Conservation (phyloP, 2,329 filamentous ascomycete species). For the Madurella mycetomatis region DNA sequence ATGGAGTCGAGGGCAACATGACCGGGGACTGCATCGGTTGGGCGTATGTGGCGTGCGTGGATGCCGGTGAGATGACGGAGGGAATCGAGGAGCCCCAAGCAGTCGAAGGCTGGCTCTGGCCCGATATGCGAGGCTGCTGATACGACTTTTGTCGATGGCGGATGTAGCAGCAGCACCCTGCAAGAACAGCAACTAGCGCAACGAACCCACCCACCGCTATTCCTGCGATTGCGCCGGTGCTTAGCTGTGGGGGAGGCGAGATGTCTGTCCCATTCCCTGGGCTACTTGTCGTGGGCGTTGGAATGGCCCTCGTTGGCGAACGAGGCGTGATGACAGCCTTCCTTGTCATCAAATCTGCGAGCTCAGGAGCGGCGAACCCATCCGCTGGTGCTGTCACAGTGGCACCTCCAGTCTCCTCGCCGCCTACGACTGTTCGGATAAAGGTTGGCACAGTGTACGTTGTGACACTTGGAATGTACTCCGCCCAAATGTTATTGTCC, state of each 20-base stretch:
- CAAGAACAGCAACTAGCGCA: not conserved
- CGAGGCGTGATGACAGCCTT: conserved; percentile 8
- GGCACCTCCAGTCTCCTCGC: conserved; percentile 11
- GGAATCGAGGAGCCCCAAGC: not conserved
- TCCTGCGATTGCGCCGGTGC: conserved; percentile 16
- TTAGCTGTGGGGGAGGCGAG: not conserved
- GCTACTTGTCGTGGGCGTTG: not conserved
- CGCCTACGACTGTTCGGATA: conserved; percentile 12
- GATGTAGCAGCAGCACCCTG: conserved; percentile 12
- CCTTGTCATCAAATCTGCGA: conserved; percentile 15
- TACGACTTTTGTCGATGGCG: conserved; percentile 13
- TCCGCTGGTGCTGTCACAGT: conserved; percentile 3
- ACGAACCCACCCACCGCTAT: conserved; percentile 12
- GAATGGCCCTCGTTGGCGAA: conserved; percentile 9
- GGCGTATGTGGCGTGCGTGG: conserved; percentile 5
- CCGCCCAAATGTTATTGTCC: conserved; percentile 12
- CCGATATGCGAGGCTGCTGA: not conserved
- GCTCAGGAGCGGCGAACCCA: conserved; percentile 13
- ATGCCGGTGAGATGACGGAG: not conserved
- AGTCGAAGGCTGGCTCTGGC: not conserved
- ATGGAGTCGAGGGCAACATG: not conserved
- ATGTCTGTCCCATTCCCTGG: not conserved
- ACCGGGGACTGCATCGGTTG: not conserved
- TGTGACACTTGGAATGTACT: conserved; percentile 15
- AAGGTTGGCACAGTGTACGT: conserved; percentile 15